Conservation (phyloP, 306 rosid species). For the Inga leiocalycina region DNA sequence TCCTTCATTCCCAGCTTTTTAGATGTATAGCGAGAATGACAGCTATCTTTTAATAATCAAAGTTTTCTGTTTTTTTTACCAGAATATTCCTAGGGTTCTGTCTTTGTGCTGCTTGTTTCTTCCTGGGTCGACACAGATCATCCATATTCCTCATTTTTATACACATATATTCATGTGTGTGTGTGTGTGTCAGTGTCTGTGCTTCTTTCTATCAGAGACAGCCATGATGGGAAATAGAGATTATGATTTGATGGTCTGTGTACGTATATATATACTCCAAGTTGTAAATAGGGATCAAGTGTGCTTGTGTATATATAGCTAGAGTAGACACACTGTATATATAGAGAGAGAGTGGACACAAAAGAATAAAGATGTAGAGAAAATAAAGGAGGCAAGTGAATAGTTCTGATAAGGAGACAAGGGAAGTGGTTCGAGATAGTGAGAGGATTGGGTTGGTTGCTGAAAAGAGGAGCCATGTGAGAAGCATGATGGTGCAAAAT, state of each 20-base stretch:
- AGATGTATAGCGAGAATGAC: neutral
- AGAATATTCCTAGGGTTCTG: constrained; percentile 35
- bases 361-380: too few species aligned
- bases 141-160: constrained; percentile 8
- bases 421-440: constrained; percentile 33
- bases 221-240: constrained; percentile 43
- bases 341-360: too few species aligned
- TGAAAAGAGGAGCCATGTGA: constrained; percentile 53
- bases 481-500: constrained; percentile 52
- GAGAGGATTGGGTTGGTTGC: constrained; percentile 41
- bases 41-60: neutral
- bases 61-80: neutral
- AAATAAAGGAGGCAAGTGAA: neutral
- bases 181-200: constrained; percentile 30
- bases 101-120: constrained; percentile 44
- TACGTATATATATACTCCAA: too few species aligned
- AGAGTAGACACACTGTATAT: too few species aligned
- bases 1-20: neutral
- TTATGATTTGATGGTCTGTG: constrained; percentile 5
- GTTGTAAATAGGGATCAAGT: too few species aligned
- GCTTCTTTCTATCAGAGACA: constrained; percentile 40
- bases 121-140: constrained; percentile 52
- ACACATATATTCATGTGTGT: neutral
- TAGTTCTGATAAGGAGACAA: constrained; percentile 47
- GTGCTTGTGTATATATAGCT: too few species aligned